Conservation (phyloP, 225 moss, liverwort and hornwort genomes). For the Rhytidiadelphus loreus region DNA sequence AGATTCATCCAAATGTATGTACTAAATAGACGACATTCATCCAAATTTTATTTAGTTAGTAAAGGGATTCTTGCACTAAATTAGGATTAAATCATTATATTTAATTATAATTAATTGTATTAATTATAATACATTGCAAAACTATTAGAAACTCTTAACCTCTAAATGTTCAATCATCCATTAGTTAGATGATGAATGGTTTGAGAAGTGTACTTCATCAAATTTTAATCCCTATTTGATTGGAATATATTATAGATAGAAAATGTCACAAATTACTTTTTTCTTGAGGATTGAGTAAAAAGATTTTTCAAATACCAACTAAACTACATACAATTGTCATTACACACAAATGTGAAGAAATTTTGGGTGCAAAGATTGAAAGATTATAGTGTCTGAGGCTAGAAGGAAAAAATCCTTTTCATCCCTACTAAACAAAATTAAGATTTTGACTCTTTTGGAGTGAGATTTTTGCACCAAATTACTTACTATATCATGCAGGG, state of each 20-base stretch:
- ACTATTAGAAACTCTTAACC: background rate
- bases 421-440: rapidly evolving
- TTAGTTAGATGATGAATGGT: background rate
- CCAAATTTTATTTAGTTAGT: background rate
- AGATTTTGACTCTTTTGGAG: background rate
- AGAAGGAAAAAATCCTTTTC: background rate
- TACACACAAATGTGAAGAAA: background rate
- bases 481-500: too few species aligned
- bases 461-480: background rate
- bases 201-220: too few species aligned
- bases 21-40: background rate
- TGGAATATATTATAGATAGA: background rate
- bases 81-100: background rate
- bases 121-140: background rate
- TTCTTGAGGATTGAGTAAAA: background rate
- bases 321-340: background rate
- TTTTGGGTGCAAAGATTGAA: background rate
- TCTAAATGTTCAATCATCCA: background rate
- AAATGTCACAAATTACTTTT: too few species aligned
- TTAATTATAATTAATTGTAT: background rate
- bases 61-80: background rate
- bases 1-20: background rate
- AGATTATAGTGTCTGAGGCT: too few species aligned
- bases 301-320: background rate
- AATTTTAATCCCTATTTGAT: background rate